A percentile compares a stretch with the other conserved stretches of the same genome.
These are phyloP conservation scores for Colletotrichum limetticola DNA, from an alignment of 2,329 filamentous ascomycete genomes.

Conservation along the genomic window DNA sequence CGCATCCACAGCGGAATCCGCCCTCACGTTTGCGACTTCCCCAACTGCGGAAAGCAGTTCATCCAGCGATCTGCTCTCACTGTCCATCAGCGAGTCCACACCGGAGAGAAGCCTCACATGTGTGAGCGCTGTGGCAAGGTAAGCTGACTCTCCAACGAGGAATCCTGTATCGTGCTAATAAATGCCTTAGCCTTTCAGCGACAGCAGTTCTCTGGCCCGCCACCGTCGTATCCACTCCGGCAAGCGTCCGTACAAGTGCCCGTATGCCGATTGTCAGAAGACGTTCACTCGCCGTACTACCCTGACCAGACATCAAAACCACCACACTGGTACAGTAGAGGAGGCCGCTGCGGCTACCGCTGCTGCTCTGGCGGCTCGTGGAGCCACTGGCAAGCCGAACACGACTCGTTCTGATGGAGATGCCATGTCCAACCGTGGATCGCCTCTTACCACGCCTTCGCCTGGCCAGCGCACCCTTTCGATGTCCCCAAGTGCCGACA, in stretches of 20 bases:
- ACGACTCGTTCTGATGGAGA: slow-evolving; percentile 76
- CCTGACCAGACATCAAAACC: slow-evolving; percentile 93
- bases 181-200: slow-evolving; percentile 82
- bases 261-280: slow-evolving; percentile 97
- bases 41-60: slow-evolving; percentile 92
- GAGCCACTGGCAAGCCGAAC: slow-evolving; percentile 49
- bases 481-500: slow-evolving; percentile 79
- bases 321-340: slow-evolving; percentile 94
- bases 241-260: slow-evolving; percentile 96
- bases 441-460: slow-evolving; percentile 83
- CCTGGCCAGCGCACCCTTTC: slow-evolving; percentile 83
- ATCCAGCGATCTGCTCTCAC: slow-evolving; percentile 97
- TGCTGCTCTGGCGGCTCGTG: slow-evolving; percentile 77
- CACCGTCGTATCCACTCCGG: slow-evolving; percentile 96
- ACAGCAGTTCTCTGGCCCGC: slow-evolving; percentile 92
- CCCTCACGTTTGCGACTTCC: slow-evolving; percentile 91
- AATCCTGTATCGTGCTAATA: slow-evolving; percentile 33
- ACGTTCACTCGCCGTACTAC: slow-evolving; percentile 97
- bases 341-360: slow-evolving; percentile 91
- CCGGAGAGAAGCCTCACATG: slow-evolving; percentile 97
- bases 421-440: slow-evolving; percentile 76
- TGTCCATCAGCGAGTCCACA: slow-evolving; percentile 94
- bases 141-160: slow-evolving; percentile 36
- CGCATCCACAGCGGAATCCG: slow-evolving; percentile 93
- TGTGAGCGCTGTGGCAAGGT: slow-evolving; percentile 98